A percentile compares a stretch with the other conserved stretches of the same genome.
phyloP scores from a whole-genome alignment of 352 stramenopile species.

The Phytophthora ramorum region DNA sequence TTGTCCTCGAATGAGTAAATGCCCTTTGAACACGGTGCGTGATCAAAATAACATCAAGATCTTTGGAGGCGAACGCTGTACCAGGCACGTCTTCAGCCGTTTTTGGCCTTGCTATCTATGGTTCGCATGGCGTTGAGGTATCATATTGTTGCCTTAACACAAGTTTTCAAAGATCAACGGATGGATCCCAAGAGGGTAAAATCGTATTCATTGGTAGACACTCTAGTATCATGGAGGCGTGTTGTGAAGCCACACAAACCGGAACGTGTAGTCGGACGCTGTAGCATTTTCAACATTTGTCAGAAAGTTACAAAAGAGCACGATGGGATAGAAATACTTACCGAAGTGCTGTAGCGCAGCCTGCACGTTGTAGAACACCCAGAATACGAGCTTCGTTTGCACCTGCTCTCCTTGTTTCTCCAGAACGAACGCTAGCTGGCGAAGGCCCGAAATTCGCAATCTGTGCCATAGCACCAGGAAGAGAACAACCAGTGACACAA shows the following conservation, averaged over 20 bases:
- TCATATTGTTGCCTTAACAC: no score
- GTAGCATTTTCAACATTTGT: no score
- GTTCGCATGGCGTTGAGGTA: slow-evolving; percentile 1
- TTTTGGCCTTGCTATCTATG: slow-evolving; percentile 13
- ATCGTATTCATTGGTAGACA: no score
- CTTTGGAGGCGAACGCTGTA: not conserved
- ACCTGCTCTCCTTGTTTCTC: slow-evolving; percentile 37
- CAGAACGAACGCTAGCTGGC: slow-evolving; percentile 50
- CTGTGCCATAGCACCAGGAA: slow-evolving; percentile 24
- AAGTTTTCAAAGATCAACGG: no score
- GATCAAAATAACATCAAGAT: not conserved
- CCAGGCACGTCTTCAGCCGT: not conserved
- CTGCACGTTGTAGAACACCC: slow-evolving; percentile 50
- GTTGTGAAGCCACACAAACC: slow-evolving; percentile 38
- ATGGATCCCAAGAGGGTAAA: no score
- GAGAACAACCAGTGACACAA: slow-evolving; percentile 46
- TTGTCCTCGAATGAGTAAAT: not conserved
- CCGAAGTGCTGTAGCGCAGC: slow-evolving; percentile 39
- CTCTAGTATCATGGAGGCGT: slow-evolving; percentile 10
- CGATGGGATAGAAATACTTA: slow-evolving; percentile 2
- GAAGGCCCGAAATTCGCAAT: slow-evolving; percentile 33
- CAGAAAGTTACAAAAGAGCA: no score
- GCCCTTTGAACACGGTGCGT: not conserved
- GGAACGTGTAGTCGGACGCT: slow-evolving; percentile 43
- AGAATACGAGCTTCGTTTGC: slow-evolving; percentile 47